Evolutionary conservation across 768 basidiomycete genomes (phyloP), one percentile per base, ranked within the genome.

Genomic region (Saitozyma sp.): DNA sequence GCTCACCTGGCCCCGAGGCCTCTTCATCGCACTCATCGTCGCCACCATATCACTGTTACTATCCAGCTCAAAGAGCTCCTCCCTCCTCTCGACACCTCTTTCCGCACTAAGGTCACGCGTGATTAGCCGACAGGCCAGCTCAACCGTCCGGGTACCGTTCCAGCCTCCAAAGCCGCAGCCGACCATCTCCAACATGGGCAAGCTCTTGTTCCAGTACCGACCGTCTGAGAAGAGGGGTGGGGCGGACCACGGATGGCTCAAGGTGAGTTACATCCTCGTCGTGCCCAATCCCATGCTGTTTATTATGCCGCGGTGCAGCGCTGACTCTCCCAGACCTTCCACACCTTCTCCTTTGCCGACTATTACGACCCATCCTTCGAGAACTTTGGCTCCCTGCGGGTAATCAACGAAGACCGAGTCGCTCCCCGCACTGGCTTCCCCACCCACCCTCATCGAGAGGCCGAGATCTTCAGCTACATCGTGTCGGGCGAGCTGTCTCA

Each of bases 381-480:
- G 50, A 79, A 82, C 1, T 94, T 86, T 66, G 90, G 93, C 1
- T 70, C 85, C 14, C 84, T 97, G 0, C 86, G 93, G 9, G 90
- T 97, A 42, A 88, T 97, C 78, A 96, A 96, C 80, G 93, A 96
- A 62, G 79, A 79, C 50, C 49, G 69, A 52, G 71, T 74, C 0
- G 63, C 63, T 1, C 71, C 88, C 7, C 71, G 80, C 16, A 87
- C 86, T 16, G 95, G 95, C 0, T 97, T 97, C 66, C 92, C 90
- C 2, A 88, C 87, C 0, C 68, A 73, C 43, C 62, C 60, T 49
- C 55, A 94, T 73, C 83, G 86, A 40, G 88, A 90, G 76, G 91
- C 90, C 67, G 92, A 96, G 72, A 97, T 96, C 64, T 96, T 93
- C 81, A 88, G 88, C 0, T 95, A 96, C 75, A 82, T 94, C 59